phyloP scores from a whole-genome alignment of 2,329 filamentous ascomycete species.

The Pyrenochaeta sp. region DNA sequence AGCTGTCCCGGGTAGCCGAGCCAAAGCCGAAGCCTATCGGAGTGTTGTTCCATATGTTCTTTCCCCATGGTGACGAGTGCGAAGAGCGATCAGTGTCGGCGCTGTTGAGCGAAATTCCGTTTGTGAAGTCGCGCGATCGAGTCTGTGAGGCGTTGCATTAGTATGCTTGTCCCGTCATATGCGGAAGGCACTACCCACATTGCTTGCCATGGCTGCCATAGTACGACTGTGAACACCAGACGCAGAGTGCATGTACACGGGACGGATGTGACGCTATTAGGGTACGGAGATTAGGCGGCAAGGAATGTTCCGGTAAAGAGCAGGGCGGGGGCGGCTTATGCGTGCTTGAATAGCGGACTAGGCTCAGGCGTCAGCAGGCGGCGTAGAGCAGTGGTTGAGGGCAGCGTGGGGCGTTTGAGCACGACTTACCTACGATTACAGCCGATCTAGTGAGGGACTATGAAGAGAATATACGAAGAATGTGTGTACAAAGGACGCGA shows the following conservation, averaged over 20 bases:
- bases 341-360: conserved; percentile 35
- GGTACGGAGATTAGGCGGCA: conserved; percentile 11
- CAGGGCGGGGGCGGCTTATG: conserved; percentile 36
- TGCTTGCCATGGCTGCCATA: conserved; percentile 42
- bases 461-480: conserved; percentile 30
- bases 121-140: conserved; percentile 40
- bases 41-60: conserved; percentile 48
- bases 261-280: conserved; percentile 5
- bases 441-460: conserved; percentile 16
- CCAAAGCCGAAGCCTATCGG: conserved; percentile 37
- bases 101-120: conserved; percentile 41
- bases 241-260: conserved; percentile 25
- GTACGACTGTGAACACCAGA: conserved; percentile 28
- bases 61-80: conserved; percentile 40
- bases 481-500: conserved; percentile 37
- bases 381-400: not conserved
- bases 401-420: not conserved
- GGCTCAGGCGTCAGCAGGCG: conserved; percentile 47
- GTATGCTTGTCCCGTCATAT: not conserved
- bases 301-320: conserved; percentile 9
- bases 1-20: conserved; percentile 40
- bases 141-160: conserved; percentile 25
- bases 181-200: conserved; percentile 31
- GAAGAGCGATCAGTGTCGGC: conserved; percentile 38
- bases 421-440: conserved; percentile 9